Percentiles rank a stretch among this genome's conserved stretches.
Evolutionary conservation across 495 filamentous ascomycete genomes (phyloP).

Genomic region (Neurospora sp.): DNA sequence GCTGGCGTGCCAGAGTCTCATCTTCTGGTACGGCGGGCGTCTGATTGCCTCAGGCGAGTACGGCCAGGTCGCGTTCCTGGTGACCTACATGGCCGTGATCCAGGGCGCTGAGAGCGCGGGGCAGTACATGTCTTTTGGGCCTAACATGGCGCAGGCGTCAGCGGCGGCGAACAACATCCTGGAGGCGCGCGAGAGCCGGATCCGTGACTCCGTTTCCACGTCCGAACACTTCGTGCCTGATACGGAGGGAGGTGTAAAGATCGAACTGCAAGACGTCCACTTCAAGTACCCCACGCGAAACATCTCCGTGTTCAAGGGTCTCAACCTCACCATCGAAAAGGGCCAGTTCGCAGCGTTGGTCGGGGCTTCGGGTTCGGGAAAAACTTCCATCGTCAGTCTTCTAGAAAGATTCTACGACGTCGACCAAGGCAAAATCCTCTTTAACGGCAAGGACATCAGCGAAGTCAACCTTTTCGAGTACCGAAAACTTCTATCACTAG

Average conservation of each 20-base stretch:
- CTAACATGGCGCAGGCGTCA: slow-evolving; percentile 37
- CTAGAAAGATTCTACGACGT: slow-evolving; percentile 56
- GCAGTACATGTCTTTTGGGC: slow-evolving; percentile 36
- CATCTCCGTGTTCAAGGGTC: slow-evolving; percentile 37
- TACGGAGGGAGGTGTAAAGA: slow-evolving; percentile 36
- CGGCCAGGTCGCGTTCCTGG: slow-evolving; percentile 25
- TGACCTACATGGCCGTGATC: slow-evolving; percentile 40
- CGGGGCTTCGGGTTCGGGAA: slow-evolving; percentile 62
- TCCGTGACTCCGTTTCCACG: slow-evolving; percentile 10
- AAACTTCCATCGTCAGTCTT: slow-evolving; percentile 56
- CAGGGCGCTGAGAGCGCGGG: slow-evolving; percentile 37
- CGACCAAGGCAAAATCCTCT: slow-evolving; percentile 38
- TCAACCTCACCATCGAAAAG: slow-evolving; percentile 48
- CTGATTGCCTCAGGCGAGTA: slow-evolving; percentile 31
- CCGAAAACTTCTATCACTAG: slow-evolving; percentile 45
- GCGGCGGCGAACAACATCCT: slow-evolving; percentile 37
- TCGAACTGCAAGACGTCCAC: slow-evolving; percentile 45
- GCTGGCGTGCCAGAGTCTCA: slow-evolving; percentile 36
- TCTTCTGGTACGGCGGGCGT: slow-evolving; percentile 40
- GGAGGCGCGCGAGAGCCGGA: slow-evolving; percentile 24
- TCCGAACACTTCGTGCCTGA: slow-evolving; percentile 19
- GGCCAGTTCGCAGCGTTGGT: slow-evolving; percentile 62
- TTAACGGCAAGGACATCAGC: slow-evolving; percentile 40
- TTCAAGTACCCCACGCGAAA: slow-evolving; percentile 51
- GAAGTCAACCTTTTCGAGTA: slow-evolving; percentile 37